Evolutionary conservation across 306 rosid species (phyloP).

Genomic region (Gastrolobium bilobum): DNA sequence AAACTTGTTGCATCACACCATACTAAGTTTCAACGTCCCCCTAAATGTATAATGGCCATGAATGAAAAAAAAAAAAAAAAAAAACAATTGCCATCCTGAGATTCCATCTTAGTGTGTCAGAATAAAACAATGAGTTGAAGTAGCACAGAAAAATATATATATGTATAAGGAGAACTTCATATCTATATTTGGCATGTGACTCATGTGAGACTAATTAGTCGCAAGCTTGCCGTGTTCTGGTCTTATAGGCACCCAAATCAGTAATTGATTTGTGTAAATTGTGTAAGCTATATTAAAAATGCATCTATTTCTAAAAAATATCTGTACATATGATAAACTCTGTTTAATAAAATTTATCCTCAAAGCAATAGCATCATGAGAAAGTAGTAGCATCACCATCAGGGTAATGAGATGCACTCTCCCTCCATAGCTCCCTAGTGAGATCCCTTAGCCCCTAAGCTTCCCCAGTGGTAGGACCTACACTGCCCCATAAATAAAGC

Average conservation of each 20-base stretch:
- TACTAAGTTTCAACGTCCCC: neutral
- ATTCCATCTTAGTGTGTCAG: neutral
- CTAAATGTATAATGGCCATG: neutral
- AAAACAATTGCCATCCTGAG: neutral
- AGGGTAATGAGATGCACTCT: too few relatives aligned
- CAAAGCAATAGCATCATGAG: too few relatives aligned
- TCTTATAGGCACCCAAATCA: too few relatives aligned
- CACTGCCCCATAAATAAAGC: slow-evolving; percentile 17
- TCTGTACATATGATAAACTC: neutral
- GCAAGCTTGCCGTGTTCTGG: too few relatives aligned
- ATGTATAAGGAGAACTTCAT: too few relatives aligned
- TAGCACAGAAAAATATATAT: too few relatives aligned
- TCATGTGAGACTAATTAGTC: too few relatives aligned
- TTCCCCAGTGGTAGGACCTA: neutral
- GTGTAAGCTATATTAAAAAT: neutral
- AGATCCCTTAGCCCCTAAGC: neutral
- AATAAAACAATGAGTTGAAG: neutral
- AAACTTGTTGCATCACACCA: slow-evolving; percentile 25
- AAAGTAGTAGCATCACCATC: too few relatives aligned
- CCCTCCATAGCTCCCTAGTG: too few relatives aligned
- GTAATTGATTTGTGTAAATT: too few relatives aligned
- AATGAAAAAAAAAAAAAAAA: neutral
- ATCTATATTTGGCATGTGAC: too few relatives aligned
- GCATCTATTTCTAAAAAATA: neutral
- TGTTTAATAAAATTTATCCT: neutral